phyloP scores from a whole-genome alignment of 2,329 filamentous ascomycete species.

The Phaeosphaeriaceae sp. region DNA sequence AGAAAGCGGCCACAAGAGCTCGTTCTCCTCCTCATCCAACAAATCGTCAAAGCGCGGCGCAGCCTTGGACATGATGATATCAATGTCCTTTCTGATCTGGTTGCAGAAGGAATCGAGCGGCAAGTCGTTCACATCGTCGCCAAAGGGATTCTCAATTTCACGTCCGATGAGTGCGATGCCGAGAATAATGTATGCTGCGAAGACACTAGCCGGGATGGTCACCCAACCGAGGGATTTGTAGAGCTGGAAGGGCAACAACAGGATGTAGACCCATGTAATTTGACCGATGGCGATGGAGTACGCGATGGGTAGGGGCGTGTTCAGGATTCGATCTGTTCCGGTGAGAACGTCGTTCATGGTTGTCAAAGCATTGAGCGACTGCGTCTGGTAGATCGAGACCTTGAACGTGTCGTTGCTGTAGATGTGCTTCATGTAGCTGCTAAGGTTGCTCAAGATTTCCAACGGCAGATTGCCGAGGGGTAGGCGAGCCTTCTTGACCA shows the following conservation, averaged over 20 bases:
- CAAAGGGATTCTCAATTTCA: constrained; percentile 87
- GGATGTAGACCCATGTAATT: constrained; percentile 84
- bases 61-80: constrained; percentile 70
- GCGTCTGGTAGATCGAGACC: constrained; percentile 65
- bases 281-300: constrained; percentile 85
- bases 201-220: constrained; percentile 76
- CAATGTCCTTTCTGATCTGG: constrained; percentile 75
- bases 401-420: constrained; percentile 63
- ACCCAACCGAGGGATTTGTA: constrained; percentile 69
- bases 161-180: constrained; percentile 77
- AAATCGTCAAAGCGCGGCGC: constrained; percentile 61
- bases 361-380: constrained; percentile 66
- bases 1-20: constrained; percentile 63
- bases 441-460: constrained; percentile 77
- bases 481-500: constrained; percentile 71
- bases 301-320: constrained; percentile 81
- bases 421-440: constrained; percentile 69
- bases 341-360: constrained; percentile 74
- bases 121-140: constrained; percentile 79
- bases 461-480: constrained; percentile 82
- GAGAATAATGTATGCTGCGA: constrained; percentile 81
- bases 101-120: constrained; percentile 73
- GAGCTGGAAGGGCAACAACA: constrained; percentile 82
- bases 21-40: constrained; percentile 55
- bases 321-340: constrained; percentile 77